phyloP scores from a whole-genome alignment of 192 early-diverging fungal species.

The Irineochytrium annulatum region DNA sequence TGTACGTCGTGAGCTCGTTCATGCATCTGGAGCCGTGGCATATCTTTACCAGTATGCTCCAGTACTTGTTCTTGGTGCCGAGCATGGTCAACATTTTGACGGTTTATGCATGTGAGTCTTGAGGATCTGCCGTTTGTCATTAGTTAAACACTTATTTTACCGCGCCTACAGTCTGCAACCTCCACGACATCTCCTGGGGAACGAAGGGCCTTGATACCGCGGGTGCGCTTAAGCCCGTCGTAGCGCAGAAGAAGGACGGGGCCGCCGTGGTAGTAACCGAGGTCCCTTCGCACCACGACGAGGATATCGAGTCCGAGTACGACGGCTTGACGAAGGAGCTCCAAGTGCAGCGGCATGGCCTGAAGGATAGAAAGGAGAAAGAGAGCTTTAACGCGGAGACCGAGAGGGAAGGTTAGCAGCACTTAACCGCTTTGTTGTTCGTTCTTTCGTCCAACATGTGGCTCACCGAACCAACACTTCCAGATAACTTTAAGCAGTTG shows the following conservation, averaged over 20 bases:
- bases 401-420: slow-evolving; percentile 73
- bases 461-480: slow-evolving; percentile 44
- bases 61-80: slow-evolving; percentile 43
- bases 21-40: slow-evolving; percentile 46
- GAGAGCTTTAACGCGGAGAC: slow-evolving; percentile 66
- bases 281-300: slow-evolving; percentile 61
- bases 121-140: slow-evolving; percentile 1
- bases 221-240: slow-evolving; percentile 64
- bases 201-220: slow-evolving; percentile 50
- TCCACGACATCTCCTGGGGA: slow-evolving; percentile 61
- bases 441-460: slow-evolving; percentile 27
- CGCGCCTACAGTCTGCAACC: slow-evolving; percentile 40
- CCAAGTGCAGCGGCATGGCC: slow-evolving; percentile 19
- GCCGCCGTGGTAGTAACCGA: slow-evolving; percentile 69
- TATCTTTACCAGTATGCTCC: slow-evolving; percentile 35
- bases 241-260: slow-evolving; percentile 63
- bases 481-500: slow-evolving; percentile 43
- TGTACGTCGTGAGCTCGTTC: slow-evolving; percentile 34
- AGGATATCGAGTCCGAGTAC: slow-evolving; percentile 70
- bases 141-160: neutral
- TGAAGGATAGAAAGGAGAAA: slow-evolving; percentile 35
- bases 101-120: slow-evolving; percentile 47
- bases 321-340: slow-evolving; percentile 61
- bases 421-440: slow-evolving; percentile 55
- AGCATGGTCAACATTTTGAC: slow-evolving; percentile 46